A percentile compares a stretch with the other conserved stretches of the same genome.
Evolutionary conservation across 345 rosid species (phyloP).

Genomic region (Pistacia atlantica): DNA sequence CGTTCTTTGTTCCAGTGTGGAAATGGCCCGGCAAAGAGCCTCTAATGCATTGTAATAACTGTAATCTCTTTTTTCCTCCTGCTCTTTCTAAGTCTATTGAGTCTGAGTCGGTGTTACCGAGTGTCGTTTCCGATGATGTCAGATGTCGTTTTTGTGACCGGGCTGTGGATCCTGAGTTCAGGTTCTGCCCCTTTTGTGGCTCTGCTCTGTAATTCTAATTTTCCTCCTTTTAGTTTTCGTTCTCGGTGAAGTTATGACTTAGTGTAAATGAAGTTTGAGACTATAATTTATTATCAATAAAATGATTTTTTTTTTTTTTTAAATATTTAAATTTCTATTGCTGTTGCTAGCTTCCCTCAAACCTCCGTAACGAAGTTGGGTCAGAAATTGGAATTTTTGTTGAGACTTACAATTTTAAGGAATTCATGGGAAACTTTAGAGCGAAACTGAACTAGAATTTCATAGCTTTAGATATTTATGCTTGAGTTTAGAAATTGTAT

Average conservation of each 20-base stretch:
- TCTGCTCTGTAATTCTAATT: conserved; percentile 38
- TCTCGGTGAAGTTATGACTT: no score
- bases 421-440: no score
- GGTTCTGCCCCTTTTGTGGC: conserved; percentile 89
- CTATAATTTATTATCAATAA: neutral
- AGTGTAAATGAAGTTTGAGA: neutral
- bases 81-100: conserved; percentile 28
- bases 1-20: conserved; percentile 89
- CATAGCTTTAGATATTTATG: no score
- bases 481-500: no score
- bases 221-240: neutral
- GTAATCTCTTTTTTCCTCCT: conserved; percentile 67
- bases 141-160: conserved; percentile 71
- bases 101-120: conserved; percentile 16
- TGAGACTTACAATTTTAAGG: no score
- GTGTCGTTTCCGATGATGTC: conserved; percentile 24
- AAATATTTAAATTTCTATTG: no score
- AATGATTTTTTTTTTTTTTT: no score
- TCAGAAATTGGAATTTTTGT: no score
- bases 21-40: conserved; percentile 80
- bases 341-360: no score
- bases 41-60: conserved; percentile 53
- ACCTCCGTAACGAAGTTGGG: no score
- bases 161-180: conserved; percentile 57
- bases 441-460: no score